These are phyloP conservation scores for Diaporthe sp. DNA, from an alignment of 2,329 filamentous ascomycete species.

Conservation along the genomic window DNA sequence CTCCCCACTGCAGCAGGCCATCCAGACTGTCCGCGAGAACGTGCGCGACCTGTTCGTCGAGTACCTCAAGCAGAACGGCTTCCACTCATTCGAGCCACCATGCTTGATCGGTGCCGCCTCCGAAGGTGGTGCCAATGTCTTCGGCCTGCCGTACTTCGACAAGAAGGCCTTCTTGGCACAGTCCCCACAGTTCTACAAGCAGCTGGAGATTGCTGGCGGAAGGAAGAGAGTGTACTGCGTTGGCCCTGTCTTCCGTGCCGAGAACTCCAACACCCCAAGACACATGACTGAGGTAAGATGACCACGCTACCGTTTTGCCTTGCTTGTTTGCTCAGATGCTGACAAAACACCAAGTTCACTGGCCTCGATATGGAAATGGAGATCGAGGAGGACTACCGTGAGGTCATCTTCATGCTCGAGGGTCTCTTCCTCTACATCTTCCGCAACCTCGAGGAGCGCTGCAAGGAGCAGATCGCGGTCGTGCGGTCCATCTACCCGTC, in stretches of 20 bases:
- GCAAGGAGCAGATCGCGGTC: conserved; percentile 79
- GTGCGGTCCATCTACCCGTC: conserved; percentile 82
- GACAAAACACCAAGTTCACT: conserved; percentile 70
- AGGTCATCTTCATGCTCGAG: conserved; percentile 81
- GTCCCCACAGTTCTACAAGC: conserved; percentile 89
- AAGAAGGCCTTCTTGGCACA: conserved; percentile 85
- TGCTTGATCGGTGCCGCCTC: conserved; percentile 91
- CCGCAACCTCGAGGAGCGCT: conserved; percentile 77
- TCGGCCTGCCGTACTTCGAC: conserved; percentile 91
- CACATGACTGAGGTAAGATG: conserved; percentile 81
- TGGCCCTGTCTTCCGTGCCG: conserved; percentile 87
- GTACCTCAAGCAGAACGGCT: conserved; percentile 82
- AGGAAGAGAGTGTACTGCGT: conserved; percentile 84
- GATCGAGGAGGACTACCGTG: conserved; percentile 82
- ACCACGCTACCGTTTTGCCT: neutral
- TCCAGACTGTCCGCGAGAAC: conserved; percentile 57
- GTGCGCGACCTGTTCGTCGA: conserved; percentile 57
- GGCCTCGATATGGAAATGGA: conserved; percentile 94
- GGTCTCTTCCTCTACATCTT: conserved; percentile 84
- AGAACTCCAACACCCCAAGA: conserved; percentile 86
- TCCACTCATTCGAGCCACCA: conserved; percentile 89
- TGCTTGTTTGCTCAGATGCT: neutral
- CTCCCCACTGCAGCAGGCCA: conserved; percentile 90
- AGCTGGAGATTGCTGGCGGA: conserved; percentile 85
- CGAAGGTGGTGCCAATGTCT: conserved; percentile 94